Percentiles rank a stretch among this genome's conserved stretches.
Evolutionary conservation across 2,329 filamentous ascomycete species (phyloP).

Genomic region (Dactylonectria macrodidyma): DNA sequence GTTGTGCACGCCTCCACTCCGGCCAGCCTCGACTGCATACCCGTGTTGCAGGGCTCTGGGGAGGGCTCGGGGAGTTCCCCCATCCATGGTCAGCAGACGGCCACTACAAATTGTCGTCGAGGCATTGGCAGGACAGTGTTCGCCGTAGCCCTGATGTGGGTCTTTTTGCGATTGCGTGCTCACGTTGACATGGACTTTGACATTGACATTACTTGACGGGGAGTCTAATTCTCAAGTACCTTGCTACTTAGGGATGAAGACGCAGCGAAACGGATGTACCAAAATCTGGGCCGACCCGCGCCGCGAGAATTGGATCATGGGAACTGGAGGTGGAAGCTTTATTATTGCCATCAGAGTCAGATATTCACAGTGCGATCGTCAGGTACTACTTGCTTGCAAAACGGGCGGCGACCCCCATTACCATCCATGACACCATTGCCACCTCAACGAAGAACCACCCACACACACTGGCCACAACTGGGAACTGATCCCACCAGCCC

Average conservation of each 20-base stretch:
- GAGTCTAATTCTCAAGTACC: background rate
- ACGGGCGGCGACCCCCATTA: constrained; percentile 18
- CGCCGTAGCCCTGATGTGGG: constrained; percentile 42
- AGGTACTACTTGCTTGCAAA: constrained; percentile 34
- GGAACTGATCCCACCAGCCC: constrained; percentile 28
- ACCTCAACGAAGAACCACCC: constrained; percentile 30
- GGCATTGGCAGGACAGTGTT: constrained; percentile 36
- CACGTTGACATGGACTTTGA: no score
- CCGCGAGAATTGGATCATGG: background rate
- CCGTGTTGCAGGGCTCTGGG: constrained; percentile 30
- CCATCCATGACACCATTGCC: constrained; percentile 18
- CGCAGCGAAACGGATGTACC: constrained; percentile 10
- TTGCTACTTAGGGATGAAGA: background rate
- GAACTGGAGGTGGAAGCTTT: background rate
- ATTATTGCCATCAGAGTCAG: constrained; percentile 11
- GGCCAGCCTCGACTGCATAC: constrained; percentile 26
- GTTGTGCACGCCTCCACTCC: constrained; percentile 18
- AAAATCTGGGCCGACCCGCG: constrained; percentile 19
- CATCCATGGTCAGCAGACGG: constrained; percentile 26
- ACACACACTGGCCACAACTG: constrained; percentile 12
- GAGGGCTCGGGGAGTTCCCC: constrained; percentile 33
- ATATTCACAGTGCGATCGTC: constrained; percentile 32
- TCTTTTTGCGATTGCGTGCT: constrained; percentile 38
- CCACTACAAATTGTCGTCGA: constrained; percentile 26
- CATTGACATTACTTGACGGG: constrained; percentile 22